These are phyloP conservation scores for Sporothrix variecibatus DNA, from an alignment of 2,329 filamentous ascomycete genomes.

Conservation along the genomic window DNA sequence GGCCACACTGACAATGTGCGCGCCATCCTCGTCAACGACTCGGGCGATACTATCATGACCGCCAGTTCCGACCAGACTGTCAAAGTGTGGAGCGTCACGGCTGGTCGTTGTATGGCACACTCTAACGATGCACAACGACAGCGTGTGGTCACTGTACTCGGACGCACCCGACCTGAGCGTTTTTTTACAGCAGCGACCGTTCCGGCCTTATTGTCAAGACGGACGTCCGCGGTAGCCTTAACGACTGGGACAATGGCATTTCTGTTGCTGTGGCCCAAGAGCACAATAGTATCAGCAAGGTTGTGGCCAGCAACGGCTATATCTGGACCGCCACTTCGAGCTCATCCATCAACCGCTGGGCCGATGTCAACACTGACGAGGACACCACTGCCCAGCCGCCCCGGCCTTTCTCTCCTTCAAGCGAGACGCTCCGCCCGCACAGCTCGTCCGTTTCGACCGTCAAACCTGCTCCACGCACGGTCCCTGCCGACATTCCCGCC, in stretches of 20 bases:
- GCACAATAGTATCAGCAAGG: conserved; percentile 74
- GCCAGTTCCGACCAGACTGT: conserved; percentile 95
- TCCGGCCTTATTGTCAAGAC: conserved; percentile 96
- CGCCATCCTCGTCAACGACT: conserved; percentile 84
- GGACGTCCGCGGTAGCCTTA: conserved; percentile 72
- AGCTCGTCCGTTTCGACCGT: conserved; percentile 40
- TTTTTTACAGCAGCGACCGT: conserved; percentile 95
- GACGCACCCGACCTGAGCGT: conserved; percentile 80
- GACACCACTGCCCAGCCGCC: conserved; percentile 1
- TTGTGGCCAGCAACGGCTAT: conserved; percentile 69
- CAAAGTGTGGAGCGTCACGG: conserved; percentile 96
- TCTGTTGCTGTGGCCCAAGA: conserved; percentile 92
- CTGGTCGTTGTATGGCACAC: conserved; percentile 96
- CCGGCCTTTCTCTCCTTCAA: conserved; percentile 22
- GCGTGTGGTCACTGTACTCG: conserved; percentile 94
- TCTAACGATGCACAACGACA: conserved; percentile 97
- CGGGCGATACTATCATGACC: conserved; percentile 88
- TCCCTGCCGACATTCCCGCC: conserved; percentile 69
- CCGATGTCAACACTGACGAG: conserved; percentile 70
- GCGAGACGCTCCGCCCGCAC: conserved; percentile 27
- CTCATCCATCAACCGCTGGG: conserved; percentile 91
- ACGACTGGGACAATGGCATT: conserved; percentile 74
- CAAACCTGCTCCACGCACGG: conserved; percentile 32
- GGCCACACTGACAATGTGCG: conserved; percentile 95
- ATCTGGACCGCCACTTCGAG: conserved; percentile 89